phyloP scores from a whole-genome alignment of 805 yeast genomes.

The Cyberlindnera xylosilytica region DNA sequence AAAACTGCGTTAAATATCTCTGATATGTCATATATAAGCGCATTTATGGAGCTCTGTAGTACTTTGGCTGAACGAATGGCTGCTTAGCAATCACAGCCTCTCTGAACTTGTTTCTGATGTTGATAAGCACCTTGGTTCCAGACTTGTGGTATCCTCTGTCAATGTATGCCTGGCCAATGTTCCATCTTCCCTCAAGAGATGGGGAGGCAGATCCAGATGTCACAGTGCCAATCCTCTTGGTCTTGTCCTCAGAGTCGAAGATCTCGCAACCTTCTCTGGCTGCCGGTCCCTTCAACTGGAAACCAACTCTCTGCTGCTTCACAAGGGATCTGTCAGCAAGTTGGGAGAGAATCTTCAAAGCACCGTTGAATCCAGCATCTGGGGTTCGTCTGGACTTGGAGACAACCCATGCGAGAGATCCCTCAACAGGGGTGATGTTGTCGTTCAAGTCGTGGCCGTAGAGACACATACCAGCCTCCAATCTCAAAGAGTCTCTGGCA shows the following conservation, averaged over 20 bases:
- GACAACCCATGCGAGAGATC: constrained; percentile 85
- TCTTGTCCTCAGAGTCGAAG: constrained; percentile 48
- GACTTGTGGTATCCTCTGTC: constrained; percentile 66
- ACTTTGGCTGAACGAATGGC: constrained; percentile 79
- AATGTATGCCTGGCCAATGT: constrained; percentile 90
- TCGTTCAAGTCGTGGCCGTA: constrained; percentile 92
- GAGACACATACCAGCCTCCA: constrained; percentile 98
- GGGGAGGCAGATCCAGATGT: constrained; percentile 68
- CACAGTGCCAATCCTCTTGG: constrained; percentile 48
- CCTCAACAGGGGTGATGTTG: constrained; percentile 79
- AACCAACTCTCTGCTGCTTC: constrained; percentile 68
- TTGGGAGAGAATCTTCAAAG: constrained; percentile 64
- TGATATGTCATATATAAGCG: background rate
- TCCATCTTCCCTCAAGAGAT: constrained; percentile 62
- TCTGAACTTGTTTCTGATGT: constrained; percentile 80
- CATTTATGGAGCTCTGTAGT: constrained; percentile 48
- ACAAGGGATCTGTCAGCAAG: constrained; percentile 60
- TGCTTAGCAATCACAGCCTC: constrained; percentile 73
- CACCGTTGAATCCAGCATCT: constrained; percentile 68
- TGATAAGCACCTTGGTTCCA: constrained; percentile 69
- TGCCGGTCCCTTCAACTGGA: constrained; percentile 76
- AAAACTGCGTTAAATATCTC: no score
- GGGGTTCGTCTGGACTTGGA: constrained; percentile 68
- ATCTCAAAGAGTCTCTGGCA: constrained; percentile 93
- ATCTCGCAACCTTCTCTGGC: constrained; percentile 80